Percentiles rank a stretch among this genome's conserved stretches.
phyloP scores from a whole-genome alignment of 306 rosid species.

The Cercis canadensis region DNA sequence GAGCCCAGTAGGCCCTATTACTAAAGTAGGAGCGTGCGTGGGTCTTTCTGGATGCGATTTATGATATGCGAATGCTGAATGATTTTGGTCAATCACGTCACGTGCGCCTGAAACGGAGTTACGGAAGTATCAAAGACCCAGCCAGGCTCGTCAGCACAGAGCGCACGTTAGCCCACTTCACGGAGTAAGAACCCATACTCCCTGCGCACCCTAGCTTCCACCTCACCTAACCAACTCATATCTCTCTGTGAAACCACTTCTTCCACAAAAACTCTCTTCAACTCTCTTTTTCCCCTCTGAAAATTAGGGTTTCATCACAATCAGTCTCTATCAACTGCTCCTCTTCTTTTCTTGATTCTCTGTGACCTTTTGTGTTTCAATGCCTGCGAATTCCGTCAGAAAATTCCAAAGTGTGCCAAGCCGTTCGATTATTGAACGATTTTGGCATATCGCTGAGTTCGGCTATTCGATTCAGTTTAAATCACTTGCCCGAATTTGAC shows the following conservation, averaged over 20 bases:
- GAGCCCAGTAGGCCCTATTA: background rate
- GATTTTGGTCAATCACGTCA: background rate
- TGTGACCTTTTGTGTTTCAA: constrained; percentile 51
- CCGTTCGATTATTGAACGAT: constrained; percentile 53
- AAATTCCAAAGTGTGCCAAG: constrained; percentile 44
- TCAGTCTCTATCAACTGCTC: background rate
- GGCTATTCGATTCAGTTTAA: constrained; percentile 44
- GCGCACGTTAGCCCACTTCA: constrained; percentile 58
- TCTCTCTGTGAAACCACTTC: constrained; percentile 62
- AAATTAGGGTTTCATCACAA: constrained; percentile 58
- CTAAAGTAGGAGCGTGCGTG: too few relatives aligned
- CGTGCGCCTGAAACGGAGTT: background rate
- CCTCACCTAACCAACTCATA: constrained; percentile 59
- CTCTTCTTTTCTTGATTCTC: background rate
- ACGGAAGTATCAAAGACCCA: background rate
- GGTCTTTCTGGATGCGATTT: too few relatives aligned
- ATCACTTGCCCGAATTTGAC: constrained; percentile 45
- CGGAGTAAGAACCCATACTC: constrained; percentile 32
- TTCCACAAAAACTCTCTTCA: constrained; percentile 53
- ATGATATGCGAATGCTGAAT: background rate
- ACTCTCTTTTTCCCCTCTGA: constrained; percentile 27
- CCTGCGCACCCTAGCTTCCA: constrained; percentile 49
- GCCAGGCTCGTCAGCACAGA: background rate
- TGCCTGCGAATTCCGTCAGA: constrained; percentile 61
- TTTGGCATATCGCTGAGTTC: constrained; percentile 39